Percentiles rank a stretch among this genome's conserved stretches.
These are phyloP conservation scores for Ustilago tritici DNA, from an alignment of 1,284 basidiomycete genomes.

Conservation along the genomic window DNA sequence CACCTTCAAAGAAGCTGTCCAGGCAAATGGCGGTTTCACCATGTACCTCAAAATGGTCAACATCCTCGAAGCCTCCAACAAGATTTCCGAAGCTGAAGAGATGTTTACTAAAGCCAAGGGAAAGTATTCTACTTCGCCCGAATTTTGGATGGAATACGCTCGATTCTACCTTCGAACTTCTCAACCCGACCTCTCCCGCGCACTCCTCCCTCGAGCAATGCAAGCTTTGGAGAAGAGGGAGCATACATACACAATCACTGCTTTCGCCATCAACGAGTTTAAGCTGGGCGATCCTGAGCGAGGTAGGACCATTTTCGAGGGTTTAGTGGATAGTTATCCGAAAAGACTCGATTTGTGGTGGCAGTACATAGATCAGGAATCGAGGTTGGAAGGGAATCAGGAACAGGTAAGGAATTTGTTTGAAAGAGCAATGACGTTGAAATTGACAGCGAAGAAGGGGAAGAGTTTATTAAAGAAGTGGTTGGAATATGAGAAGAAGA, in stretches of 20 bases:
- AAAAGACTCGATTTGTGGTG: conserved; percentile 97
- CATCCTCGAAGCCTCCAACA: conserved; percentile 86
- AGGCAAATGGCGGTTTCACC: conserved; percentile 91
- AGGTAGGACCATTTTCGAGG: conserved; percentile 95
- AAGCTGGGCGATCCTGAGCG: conserved; percentile 92
- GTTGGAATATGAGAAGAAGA: conserved; percentile 85
- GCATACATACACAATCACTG: conserved; percentile 93
- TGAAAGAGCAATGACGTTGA: conserved; percentile 82
- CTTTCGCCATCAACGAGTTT: conserved; percentile 95
- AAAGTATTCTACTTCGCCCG: conserved; percentile 90
- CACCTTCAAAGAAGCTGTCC: conserved; percentile 88
- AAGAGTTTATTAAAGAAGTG: conserved; percentile 91
- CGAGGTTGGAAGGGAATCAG: conserved; percentile 61
- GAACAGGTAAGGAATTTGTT: conserved; percentile 77
- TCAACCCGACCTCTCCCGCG: conserved; percentile 82
- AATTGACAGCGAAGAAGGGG: conserved; percentile 93
- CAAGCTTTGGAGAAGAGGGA: conserved; percentile 94
- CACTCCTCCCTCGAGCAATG: conserved; percentile 86
- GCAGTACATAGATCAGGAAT: conserved; percentile 96
- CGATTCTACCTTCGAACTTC: conserved; percentile 80
- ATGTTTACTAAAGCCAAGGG: conserved; percentile 73
- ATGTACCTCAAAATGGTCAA: conserved; percentile 85
- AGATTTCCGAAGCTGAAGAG: conserved; percentile 70
- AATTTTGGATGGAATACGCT: conserved; percentile 89
- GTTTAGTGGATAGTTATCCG: conserved; percentile 91